A percentile compares a stretch with the other conserved stretches of the same genome.
Conservation (phyloP, 192 early-diverging fungal genomes). For the Coemansia sp. region DNA sequence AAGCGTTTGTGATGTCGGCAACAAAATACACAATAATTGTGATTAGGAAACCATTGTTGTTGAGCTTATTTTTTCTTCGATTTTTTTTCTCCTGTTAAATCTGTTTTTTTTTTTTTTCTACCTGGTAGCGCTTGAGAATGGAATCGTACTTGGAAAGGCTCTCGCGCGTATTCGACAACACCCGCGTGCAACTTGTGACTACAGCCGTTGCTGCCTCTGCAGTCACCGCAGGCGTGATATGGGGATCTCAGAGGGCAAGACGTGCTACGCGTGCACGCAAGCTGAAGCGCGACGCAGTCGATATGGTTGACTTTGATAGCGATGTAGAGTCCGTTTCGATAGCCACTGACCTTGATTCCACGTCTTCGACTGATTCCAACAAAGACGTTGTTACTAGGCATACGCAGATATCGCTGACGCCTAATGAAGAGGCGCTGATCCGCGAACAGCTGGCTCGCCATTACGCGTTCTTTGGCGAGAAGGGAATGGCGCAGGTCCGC, state of each 20-base stretch:
- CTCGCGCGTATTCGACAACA: conserved; percentile 30
- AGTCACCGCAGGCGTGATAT: conserved; percentile 61
- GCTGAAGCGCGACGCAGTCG: conserved; percentile 59
- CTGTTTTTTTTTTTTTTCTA: background rate
- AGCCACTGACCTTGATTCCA: conserved; percentile 4
- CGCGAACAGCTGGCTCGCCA: conserved; percentile 84
- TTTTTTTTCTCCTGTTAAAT: background rate
- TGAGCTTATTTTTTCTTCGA: background rate
- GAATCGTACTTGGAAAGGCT: conserved; percentile 31
- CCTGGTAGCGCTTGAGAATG: conserved; percentile 2
- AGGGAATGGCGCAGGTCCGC: conserved; percentile 70
- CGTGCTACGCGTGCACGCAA: conserved; percentile 52
- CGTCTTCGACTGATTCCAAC: background rate
- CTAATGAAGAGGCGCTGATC: conserved; percentile 67
- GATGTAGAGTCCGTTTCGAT: conserved; percentile 4
- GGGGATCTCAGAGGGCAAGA: conserved; percentile 54
- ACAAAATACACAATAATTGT: too few species aligned
- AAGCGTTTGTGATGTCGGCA: too few species aligned
- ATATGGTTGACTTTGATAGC: conserved; percentile 26
- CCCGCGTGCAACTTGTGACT: conserved; percentile 46
- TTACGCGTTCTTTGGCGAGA: conserved; percentile 85
- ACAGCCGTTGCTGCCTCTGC: conserved; percentile 67
- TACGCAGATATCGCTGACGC: conserved; percentile 38
- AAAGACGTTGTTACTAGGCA: conserved; percentile 29
- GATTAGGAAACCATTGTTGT: background rate